These are phyloP conservation scores for Angomonas ambiguus DNA, from an alignment of 208 protist genomes.

Conservation along the genomic window DNA sequence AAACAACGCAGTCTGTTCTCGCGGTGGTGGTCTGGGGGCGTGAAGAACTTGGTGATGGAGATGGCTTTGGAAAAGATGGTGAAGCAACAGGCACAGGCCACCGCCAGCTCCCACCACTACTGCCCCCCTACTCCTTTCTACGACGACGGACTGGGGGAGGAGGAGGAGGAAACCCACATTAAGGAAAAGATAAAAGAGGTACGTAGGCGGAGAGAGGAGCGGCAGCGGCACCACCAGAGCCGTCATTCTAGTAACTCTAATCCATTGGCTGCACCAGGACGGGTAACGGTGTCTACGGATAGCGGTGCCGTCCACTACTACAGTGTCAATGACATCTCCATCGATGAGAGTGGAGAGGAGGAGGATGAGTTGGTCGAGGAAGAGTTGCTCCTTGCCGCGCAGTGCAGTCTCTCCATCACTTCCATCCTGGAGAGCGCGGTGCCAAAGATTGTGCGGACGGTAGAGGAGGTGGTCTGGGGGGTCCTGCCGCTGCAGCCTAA, in stretches of 20 bases:
- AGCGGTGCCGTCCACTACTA: not conserved
- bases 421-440: not conserved
- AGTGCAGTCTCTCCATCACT: not conserved
- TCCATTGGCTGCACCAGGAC: not conserved
- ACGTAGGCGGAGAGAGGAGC: not conserved
- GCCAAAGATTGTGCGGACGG: not conserved
- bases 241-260: not conserved
- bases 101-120: not conserved
- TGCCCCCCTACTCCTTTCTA: constrained; percentile 5
- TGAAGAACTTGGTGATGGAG: not conserved
- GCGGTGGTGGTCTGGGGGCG: not conserved
- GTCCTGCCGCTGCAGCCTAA: not conserved
- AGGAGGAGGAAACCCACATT: not conserved
- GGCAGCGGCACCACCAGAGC: not conserved
- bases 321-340: not conserved
- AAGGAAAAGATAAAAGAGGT: constrained; percentile 1
- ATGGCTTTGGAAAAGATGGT: not conserved
- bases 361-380: not conserved
- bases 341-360: not conserved
- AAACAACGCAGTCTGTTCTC: not conserved
- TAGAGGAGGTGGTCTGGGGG: not conserved
- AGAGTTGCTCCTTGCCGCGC: not conserved
- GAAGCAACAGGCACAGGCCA: not conserved
- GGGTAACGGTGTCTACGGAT: not conserved
- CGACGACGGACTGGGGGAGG: not conserved